Base-by-base conservation (phyloP, 768 basidiomycete genomes). In the Mycena chlorophos region DNA sequence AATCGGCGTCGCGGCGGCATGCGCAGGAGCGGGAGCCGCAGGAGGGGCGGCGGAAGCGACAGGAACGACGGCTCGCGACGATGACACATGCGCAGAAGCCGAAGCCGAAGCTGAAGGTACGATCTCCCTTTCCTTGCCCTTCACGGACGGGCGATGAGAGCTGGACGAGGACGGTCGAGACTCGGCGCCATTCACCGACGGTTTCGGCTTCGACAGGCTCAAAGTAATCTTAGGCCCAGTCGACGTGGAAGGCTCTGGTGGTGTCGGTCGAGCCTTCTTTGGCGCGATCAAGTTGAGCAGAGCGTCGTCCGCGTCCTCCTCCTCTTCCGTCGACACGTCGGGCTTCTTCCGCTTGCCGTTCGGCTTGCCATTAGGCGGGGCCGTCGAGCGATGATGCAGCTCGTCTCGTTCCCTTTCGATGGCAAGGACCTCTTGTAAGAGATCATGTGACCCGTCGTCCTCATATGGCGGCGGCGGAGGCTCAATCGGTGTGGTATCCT, bases 391-490 rank as follows among this genome's bases (percentile, higher is more conserved):
- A 25, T 76, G 76, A 26, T 73, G 75, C 56, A 78, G 77, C 63
- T 85, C 81, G 51, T 77, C 75, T 68, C 85, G 81, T 69, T 86
- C 83, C 51, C 81, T 75, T 66, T 91, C 89, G 37, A 91, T 87
- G 6, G 89, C 89, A 51, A 91, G 79, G 19, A 92, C 88, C 67
- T 91, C 89, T 66, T 90, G 87, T 2, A 90, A 72, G 37, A 92
- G 76, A 63, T 92, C 89, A 61, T 88, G 84, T 26, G 86, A 88
- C n/a, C 87, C 89, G 69, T 91, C 89, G 61, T 91, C 88, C 40
- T 86, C 79, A 65, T 87, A 87, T 3, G 86, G 80, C 2, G 85
- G 84, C 1, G 87, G 81, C 2, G 83, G 82, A 17, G 78, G 83
- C 58, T 89, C 86, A 22, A 78, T 69, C 47, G 79, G 67, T 4